Conservation (phyloP, 768 basidiomycete species). For the Gloeopeniophorella convolvens region DNA sequence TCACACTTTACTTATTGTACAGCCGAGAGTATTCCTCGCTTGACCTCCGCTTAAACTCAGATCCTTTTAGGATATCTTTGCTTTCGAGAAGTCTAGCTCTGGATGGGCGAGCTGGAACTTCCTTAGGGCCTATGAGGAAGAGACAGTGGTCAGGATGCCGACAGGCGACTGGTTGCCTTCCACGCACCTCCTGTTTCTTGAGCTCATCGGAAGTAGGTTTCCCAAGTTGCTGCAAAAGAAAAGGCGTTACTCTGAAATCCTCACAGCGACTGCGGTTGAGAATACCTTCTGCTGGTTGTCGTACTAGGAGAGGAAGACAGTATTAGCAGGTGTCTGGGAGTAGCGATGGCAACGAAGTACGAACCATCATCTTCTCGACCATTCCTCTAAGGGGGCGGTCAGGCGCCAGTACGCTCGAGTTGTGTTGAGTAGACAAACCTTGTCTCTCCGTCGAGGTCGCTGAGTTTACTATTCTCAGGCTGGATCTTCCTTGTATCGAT, state of each 20-base stretch:
- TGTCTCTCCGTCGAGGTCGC: constrained; percentile 94
- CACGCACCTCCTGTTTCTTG: constrained; percentile 78
- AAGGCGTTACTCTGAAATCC: constrained; percentile 7
- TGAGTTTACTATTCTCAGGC: constrained; percentile 91
- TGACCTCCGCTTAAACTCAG: neutral
- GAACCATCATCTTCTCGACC: constrained; percentile 99
- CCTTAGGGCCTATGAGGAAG: constrained; percentile 65
- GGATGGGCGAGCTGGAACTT: constrained; percentile 90
- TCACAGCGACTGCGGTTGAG: neutral
- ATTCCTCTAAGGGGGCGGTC: constrained; percentile 55
- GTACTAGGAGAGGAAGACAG: constrained; percentile 38
- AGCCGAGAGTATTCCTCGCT: neutral
- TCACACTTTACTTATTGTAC: constrained; percentile 1
- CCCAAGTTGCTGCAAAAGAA: constrained; percentile 69
- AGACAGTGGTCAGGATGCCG: constrained; percentile 3
- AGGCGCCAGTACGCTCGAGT: neutral
- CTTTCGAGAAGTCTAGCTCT: constrained; percentile 91
- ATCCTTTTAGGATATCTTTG: constrained; percentile 62
- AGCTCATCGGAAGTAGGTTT: constrained; percentile 93
- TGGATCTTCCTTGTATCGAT: constrained; percentile 95
- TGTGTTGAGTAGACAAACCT: constrained; percentile 38
- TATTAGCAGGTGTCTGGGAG: neutral
- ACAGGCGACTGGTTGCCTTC: constrained; percentile 12
- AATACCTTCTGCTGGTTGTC: constrained; percentile 72
- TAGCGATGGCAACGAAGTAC: constrained; percentile 25